Conservation (phyloP, 371 early-diverging fungal genomes). For the Saksenaea vasiformis region DNA sequence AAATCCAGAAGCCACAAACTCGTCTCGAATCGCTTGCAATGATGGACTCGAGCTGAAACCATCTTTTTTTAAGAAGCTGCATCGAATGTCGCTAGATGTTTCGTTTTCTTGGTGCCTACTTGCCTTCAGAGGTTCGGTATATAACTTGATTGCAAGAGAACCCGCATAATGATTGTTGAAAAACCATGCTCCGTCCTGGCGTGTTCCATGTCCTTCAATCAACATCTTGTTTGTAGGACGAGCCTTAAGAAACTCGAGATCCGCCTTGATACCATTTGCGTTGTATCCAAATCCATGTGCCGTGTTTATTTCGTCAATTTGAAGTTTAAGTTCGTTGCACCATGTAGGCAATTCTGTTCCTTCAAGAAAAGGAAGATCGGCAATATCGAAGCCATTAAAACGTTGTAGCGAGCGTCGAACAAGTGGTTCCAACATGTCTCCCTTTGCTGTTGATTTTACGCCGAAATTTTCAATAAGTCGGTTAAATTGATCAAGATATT, state of each 20-base stretch:
- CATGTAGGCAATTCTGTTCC: conserved; percentile 13
- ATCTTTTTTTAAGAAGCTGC: neutral
- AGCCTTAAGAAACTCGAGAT: conserved; percentile 20
- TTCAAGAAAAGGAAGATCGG: conserved; percentile 20
- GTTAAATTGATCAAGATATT: conserved; percentile 12
- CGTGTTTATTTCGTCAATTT: conserved; percentile 11
- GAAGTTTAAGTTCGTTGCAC: conserved; percentile 12
- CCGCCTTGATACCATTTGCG: neutral
- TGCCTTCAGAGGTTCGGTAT: neutral
- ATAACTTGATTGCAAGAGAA: conserved; percentile 11
- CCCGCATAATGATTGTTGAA: conserved; percentile 7
- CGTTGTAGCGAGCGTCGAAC: conserved; percentile 9
- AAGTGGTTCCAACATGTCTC: conserved; percentile 16
- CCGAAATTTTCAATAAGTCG: conserved; percentile 13
- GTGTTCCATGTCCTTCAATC: conserved; percentile 14
- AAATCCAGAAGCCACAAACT: conserved; percentile 6
- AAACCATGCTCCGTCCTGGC: conserved; percentile 20
- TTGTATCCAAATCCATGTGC: neutral
- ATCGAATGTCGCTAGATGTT: neutral
- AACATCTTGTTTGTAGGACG: conserved; percentile 18
- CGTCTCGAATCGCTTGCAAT: neutral
- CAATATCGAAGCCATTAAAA: conserved; percentile 8
- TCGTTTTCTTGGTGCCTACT: neutral
- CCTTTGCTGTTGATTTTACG: conserved; percentile 10
- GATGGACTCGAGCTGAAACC: conserved; percentile 1